Base-by-base conservation (phyloP, 441 rosid species). In the Populus hybrid region DNA sequence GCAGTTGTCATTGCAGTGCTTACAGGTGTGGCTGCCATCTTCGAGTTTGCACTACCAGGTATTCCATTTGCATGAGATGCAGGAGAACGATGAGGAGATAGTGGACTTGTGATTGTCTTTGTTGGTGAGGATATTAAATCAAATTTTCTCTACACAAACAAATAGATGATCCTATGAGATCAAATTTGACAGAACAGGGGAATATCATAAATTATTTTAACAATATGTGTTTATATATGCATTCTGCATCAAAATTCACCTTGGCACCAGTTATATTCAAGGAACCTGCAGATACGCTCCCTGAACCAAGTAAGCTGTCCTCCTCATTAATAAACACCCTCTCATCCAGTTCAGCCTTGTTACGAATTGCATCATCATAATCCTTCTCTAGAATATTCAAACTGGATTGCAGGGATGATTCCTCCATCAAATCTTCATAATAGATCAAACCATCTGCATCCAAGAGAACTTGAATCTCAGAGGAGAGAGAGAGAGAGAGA, bases 1-100 rank as follows among this genome's bases (percentile, higher is more conserved):
- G 98, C 98, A 77, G 99, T 96, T 77, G 97, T 91, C 98, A 96
- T 93, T 71, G 97, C 99, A 28, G 96, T 88, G 85, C 91, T 91
- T 71, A 94, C 93, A 30, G 98, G 98, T 67, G 99, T 94, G 80
- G 95, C 86, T 67, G 89, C 89, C 84, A 90, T 79, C 90, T 86
- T 91, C 23, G 82, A 75, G 82, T 69, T 86, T 73, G 85, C 34
- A 40, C 88, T 81, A 72, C 88, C 87, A 66, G 82, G 75, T 73
- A 80, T 85, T 71, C 92, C 88, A 75, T 86, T 92, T 73, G 83
- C 81, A 82, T 88, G 92, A 65, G 90, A 85, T 65, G 84, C 87
- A 42, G 97, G 96, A 78, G 97, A 90, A 67, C 90, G 88, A 75
- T 73, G 86, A 70, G 98, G 97, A 83, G 99, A 93, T 70, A 93